Evolutionary conservation across 2,329 filamentous ascomycete species (phyloP), one percentile per base, ranked within the genome.

Genomic region (Tricladium varicosporioides): DNA sequence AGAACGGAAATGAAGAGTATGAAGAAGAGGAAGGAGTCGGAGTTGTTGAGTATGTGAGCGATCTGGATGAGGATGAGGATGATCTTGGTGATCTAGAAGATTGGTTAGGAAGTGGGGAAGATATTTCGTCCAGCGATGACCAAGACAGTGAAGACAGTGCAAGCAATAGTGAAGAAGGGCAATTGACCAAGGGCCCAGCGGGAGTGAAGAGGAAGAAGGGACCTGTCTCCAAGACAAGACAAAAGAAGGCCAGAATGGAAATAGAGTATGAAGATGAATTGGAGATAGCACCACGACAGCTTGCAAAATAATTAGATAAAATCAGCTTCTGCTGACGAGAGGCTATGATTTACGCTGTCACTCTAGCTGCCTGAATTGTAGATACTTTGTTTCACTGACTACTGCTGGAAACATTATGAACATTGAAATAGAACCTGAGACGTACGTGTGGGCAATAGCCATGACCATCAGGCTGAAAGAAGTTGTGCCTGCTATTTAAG

Each of bases 41-140:
- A 47, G 83, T 88, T 59, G 88, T 97, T 48, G 92, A 97, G 77
- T 97, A 97, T 68, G 91, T 97, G 57, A 93, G 89, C 69, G 94
- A 97, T 72, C 76, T 96, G 56, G 92, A 92, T 48, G 91, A 90
- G 70, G 89, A 88, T 63, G 89, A 92, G 59, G 88, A 91, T 56
- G 89, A 91, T 64, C 76, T 91, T 16, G 85, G 82, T 53, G 89
- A 92, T 69, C 83, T 97, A 51, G 90, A 97, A 73, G 93, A 97
- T 70, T 97, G 93, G 93, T 79, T 97, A 50, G 92, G 87, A 65
- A 91, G 85, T 60, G 88, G 84, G 69, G 75, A 72, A 31, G 74
- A 73, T 4, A 73, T 72, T 13, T 76, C 74, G 13, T 71, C 66
- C 11, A 74, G 70, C 31, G 72, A 73, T 5, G 82, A 81, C 1